Base-by-base conservation (phyloP, 2,329 filamentous ascomycete species). In the Neofusicoccum cordaticola region DNA sequence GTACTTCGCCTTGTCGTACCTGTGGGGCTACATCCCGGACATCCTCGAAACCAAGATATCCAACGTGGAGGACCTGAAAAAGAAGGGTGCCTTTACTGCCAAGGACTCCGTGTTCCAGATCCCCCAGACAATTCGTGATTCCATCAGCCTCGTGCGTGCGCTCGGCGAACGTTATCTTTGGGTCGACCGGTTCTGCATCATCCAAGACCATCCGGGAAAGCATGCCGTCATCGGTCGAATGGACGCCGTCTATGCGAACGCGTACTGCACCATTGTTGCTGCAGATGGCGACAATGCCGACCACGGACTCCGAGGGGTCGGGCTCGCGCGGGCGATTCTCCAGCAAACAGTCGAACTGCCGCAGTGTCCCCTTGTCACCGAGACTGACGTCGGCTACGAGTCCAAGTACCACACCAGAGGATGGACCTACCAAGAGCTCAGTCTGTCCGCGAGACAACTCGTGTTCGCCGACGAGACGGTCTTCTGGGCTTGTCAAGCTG, bases 171-270 rank as follows among this genome's bases (percentile, higher is more conserved):
- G 45, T 2, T 66, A 53, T 42, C 61, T 66, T 17, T 66, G 65
- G 65, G 65, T 66, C 0, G 65, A 66, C 44, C 41, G 61, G 22
- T 27, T 64, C 8, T 66, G 65, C 47, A 66, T 66, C n/a, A 41
- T 64, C 9, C 62, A 63, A 39, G 61, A 66, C 41, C 34, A 61
- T 22, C 12, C 4, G 27, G 31, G n/a, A 17, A 66, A 52, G 19
- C 9, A 66, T 5, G 2, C 19, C 17, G 42, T 47, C 9, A 64
- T 64, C 31, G 22, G 13, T 11, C 48, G 61, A n/a, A 65, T 64
- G 61, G 61, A 27, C 13, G 3, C 31, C 2, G 42, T 66, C 19
- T 66, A 64, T 27, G 52, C 61, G 15, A 51, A 64, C 17, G 35
- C 65, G 3, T 37, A 51, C n/a, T 37, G 50, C 11, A 66, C 65